Evolutionary conservation across 768 basidiomycete species (phyloP).

Genomic region (Chalciporus chontae): DNA sequence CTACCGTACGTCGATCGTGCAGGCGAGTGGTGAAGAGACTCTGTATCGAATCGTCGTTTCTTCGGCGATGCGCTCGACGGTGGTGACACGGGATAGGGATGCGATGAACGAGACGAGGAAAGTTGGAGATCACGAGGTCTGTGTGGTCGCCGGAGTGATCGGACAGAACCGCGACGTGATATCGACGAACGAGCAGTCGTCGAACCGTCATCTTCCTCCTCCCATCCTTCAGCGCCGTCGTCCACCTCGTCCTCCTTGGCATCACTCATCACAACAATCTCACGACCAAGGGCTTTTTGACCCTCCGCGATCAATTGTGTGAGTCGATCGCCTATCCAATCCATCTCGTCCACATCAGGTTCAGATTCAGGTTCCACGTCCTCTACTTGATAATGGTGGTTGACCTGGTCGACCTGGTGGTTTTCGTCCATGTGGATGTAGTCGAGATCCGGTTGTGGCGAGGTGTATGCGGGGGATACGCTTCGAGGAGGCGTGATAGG

Average conservation of each 20-base stretch:
- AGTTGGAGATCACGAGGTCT: slow-evolving; percentile 23
- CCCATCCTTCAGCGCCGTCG: slow-evolving; percentile 73
- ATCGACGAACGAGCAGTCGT: slow-evolving; percentile 11
- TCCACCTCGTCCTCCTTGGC: slow-evolving; percentile 72
- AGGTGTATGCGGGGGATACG: slow-evolving; percentile 25
- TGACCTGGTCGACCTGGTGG: neutral
- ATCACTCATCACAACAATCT: slow-evolving; percentile 77
- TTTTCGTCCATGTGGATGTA: slow-evolving; percentile 27
- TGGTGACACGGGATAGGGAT: slow-evolving; percentile 24
- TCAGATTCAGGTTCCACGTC: slow-evolving; percentile 34
- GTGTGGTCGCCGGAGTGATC: slow-evolving; percentile 22
- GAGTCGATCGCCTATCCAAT: slow-evolving; percentile 76
- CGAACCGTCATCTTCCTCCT: slow-evolving; percentile 48
- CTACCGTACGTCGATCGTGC: slow-evolving; percentile 14
- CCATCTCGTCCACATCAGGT: slow-evolving; percentile 58
- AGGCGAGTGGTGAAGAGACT: slow-evolving; percentile 21
- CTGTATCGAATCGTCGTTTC: slow-evolving; percentile 28
- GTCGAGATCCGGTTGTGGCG: slow-evolving; percentile 41
- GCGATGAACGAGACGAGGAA: slow-evolving; percentile 25
- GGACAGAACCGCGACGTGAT: slow-evolving; percentile 27
- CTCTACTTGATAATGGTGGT: slow-evolving; percentile 23
- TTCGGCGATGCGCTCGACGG: slow-evolving; percentile 34
- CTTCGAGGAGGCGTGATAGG: slow-evolving; percentile 27
- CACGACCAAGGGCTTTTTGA: slow-evolving; percentile 69
- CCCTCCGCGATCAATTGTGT: slow-evolving; percentile 73